A percentile compares a stretch with the other conserved stretches of the same genome.
Evolutionary conservation across 2,329 filamentous ascomycete genomes (phyloP).

Genomic region (Paecilomyces variotii): DNA sequence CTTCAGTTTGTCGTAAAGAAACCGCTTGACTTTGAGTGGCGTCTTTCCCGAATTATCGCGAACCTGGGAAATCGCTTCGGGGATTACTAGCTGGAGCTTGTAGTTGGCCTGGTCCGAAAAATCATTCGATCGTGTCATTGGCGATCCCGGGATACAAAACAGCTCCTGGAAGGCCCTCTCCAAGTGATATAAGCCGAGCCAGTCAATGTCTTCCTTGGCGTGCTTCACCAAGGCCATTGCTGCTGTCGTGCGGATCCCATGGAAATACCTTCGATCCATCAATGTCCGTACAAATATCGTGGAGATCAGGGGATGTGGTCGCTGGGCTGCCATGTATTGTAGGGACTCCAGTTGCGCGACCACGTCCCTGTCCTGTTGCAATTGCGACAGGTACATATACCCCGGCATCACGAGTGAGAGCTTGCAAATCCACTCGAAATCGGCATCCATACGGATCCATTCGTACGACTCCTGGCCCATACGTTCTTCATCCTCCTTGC

Average conservation of each 20-base stretch:
- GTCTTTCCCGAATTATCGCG: slow-evolving; percentile 68
- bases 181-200: slow-evolving; percentile 76
- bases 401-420: slow-evolving; percentile 76
- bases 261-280: slow-evolving; percentile 86
- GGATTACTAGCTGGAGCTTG: slow-evolving; percentile 74
- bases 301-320: slow-evolving; percentile 71
- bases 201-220: slow-evolving; percentile 60
- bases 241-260: slow-evolving; percentile 83
- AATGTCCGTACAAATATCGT: slow-evolving; percentile 84
- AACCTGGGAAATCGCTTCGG: slow-evolving; percentile 69
- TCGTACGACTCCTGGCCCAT: slow-evolving; percentile 98
- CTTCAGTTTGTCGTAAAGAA: slow-evolving; percentile 79
- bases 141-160: slow-evolving; percentile 72
- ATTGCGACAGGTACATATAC: slow-evolving; percentile 96
- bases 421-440: slow-evolving; percentile 94
- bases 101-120: slow-evolving; percentile 84
- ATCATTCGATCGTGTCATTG: slow-evolving; percentile 80
- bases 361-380: slow-evolving; percentile 94
- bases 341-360: slow-evolving; percentile 75
- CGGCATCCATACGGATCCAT: slow-evolving; percentile 96
- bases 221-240: slow-evolving; percentile 70
- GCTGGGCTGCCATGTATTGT: slow-evolving; percentile 60
- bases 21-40: slow-evolving; percentile 68
- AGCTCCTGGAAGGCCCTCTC: slow-evolving; percentile 79
- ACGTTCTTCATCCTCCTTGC: slow-evolving; percentile 72